Evolutionary conservation across 768 basidiomycete species (phyloP), one percentile per base, ranked within the genome.

Genomic region (Suillus cothurnatus): DNA sequence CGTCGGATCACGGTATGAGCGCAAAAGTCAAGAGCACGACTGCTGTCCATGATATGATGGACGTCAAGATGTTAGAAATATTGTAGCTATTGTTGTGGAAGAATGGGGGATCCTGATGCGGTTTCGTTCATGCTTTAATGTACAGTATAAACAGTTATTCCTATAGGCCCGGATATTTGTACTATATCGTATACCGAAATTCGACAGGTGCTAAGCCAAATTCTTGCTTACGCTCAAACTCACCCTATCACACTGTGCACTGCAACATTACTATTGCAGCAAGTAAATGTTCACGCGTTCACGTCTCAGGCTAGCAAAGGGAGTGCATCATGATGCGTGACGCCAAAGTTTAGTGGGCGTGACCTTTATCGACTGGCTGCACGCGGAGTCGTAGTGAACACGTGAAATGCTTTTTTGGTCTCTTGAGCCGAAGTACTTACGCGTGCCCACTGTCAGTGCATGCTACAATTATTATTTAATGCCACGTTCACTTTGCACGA

Each of bases 11-110:
- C 6, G 23, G 9, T 7, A 49, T 49, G 6, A 49, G 5, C 23
- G 47, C 47, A 49, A 11, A 15, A 15, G 14, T 49, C 47, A 49
- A 49, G 47, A 49, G 23, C 12, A 49, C 47, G 47, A 49, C 47
- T 49, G 47, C 47, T 49, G 47, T 49, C 23, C 47, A 49, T 49
- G 47, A 49, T 23, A 49, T 49, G 47, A 49, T 49, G 47, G 47
- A 6, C 23, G 47, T 49, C 23, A 49, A 49, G 47, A 49, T 23
- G 23, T 6, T 49, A 49, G 49, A 50, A 50, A 28, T 50, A 50
- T 50, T 50, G 49, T 50, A 50, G 26, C 14, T 15, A 9, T 39
- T 6, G 4, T 39, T 39, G 38, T 39, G 38, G 38, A 38, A 12
- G 12, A 15, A 39, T 14, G 38, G 12, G 38, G 38, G 6, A 15